Conservation (phyloP, 257 asterid genomes). For the Scutellaria galericulata region DNA sequence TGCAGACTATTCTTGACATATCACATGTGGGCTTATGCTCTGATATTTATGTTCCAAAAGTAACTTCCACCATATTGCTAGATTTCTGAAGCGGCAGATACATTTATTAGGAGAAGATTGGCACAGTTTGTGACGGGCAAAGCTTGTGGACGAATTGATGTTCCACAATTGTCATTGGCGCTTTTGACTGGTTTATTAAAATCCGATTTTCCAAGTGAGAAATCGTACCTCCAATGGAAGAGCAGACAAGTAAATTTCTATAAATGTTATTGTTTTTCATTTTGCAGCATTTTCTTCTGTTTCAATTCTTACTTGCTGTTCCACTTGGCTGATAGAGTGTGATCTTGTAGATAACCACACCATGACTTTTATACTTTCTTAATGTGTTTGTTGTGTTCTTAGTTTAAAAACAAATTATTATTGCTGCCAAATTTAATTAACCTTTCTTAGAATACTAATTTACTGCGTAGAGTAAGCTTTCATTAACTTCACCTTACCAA, state of each 20-base stretch:
- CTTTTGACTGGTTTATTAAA: constrained; percentile 75
- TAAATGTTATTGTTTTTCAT: constrained; percentile 17
- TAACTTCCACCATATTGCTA: constrained; percentile 45
- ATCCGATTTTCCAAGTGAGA: constrained; percentile 78
- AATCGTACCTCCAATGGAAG: constrained; percentile 80
- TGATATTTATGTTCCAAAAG: constrained; percentile 25
- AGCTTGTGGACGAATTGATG: constrained; percentile 63
- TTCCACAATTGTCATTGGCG: constrained; percentile 78
- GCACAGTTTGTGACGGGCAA: constrained; percentile 63
- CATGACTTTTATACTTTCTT: constrained; percentile 1
- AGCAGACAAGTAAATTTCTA: constrained; percentile 70
- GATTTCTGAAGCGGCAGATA: constrained; percentile 87
- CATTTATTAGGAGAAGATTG: constrained; percentile 66
- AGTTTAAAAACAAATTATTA: neutral
- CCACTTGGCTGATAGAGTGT: constrained; percentile 17
- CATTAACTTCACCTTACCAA: neutral
- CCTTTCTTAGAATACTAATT: neutral
- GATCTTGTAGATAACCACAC: constrained; percentile 26
- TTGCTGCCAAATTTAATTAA: neutral
- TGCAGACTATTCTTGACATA: constrained; percentile 19
- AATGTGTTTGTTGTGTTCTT: constrained; percentile 7
- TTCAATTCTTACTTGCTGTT: constrained; percentile 22
- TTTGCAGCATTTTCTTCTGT: constrained; percentile 33
- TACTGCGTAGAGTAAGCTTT: neutral
- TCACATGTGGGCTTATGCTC: constrained; percentile 8